phyloP scores from a whole-genome alignment of 2,329 filamentous ascomycete genomes.

The Penicillium sp. region DNA sequence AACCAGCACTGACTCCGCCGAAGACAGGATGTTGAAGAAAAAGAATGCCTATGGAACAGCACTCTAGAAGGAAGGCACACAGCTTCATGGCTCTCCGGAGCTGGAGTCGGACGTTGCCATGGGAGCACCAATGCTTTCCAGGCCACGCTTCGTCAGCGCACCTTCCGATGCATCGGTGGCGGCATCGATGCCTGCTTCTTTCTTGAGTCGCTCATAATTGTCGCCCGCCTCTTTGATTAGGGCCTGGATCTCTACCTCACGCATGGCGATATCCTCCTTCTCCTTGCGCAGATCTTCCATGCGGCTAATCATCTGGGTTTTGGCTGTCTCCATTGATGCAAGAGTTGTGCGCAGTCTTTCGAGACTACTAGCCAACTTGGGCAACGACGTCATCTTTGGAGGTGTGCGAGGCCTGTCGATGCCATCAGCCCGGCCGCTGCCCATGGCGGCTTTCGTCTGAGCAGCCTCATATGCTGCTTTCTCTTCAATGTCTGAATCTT shows the following conservation, averaged over 20 bases:
- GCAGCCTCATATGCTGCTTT: conserved; percentile 83
- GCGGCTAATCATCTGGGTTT: conserved; percentile 60
- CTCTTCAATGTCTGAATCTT: conserved; percentile 64
- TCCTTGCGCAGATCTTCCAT: conserved; percentile 70
- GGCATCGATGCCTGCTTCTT: conserved; percentile 41
- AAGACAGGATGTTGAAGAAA: not conserved
- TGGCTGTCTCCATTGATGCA: conserved; percentile 63
- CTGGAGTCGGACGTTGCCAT: conserved; percentile 29
- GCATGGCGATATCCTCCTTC: conserved; percentile 65
- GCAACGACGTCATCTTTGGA: conserved; percentile 75
- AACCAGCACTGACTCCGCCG: conserved; percentile 13
- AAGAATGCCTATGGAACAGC: not conserved
- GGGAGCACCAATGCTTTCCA: conserved; percentile 43
- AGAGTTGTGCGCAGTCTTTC: conserved; percentile 64
- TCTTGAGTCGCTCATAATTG: conserved; percentile 63
- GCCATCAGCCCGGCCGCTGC: conserved; percentile 41
- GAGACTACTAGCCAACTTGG: conserved; percentile 69
- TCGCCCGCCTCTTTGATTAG: conserved; percentile 79
- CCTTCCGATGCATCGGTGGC: conserved; percentile 28
- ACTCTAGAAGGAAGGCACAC: not conserved
- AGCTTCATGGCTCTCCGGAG: conserved; percentile 30
- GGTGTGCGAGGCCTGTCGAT: conserved; percentile 58
- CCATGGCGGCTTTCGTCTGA: conserved; percentile 85
- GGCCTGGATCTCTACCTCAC: conserved; percentile 78
- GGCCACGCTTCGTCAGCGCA: conserved; percentile 36